These are phyloP conservation scores for Calonectria pauciramosa DNA, from an alignment of 2,329 filamentous ascomycete species.

Conservation along the genomic window DNA sequence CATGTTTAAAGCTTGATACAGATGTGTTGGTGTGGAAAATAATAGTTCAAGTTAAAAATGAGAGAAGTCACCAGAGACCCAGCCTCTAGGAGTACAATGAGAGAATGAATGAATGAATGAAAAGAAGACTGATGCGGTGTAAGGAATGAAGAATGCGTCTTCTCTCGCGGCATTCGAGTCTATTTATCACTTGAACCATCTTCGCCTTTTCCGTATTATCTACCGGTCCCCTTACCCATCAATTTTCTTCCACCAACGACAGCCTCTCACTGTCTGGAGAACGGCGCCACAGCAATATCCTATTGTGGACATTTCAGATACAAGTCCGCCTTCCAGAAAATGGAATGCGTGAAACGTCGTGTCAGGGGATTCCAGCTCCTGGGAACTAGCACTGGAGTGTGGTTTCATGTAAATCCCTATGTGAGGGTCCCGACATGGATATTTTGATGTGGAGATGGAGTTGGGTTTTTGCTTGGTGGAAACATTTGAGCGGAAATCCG, in stretches of 20 bases:
- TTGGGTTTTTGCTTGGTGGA: not conserved
- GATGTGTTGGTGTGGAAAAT: not conserved
- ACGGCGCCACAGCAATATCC: not conserved
- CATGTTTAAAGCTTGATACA: not conserved
- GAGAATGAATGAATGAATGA: slow-evolving; percentile 1
- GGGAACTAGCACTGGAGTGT: no score
- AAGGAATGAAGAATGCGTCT: not conserved
- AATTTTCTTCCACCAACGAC: slow-evolving; percentile 7
- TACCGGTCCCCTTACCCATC: not conserved
- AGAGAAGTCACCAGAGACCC: not conserved
- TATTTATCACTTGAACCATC: not conserved
- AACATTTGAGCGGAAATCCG: not conserved
- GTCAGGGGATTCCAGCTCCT: not conserved
- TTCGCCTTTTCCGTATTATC: not conserved
- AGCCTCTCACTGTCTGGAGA: not conserved
- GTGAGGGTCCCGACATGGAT: not conserved
- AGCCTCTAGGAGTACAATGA: not conserved
- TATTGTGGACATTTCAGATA: not conserved
- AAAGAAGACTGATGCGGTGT: not conserved
- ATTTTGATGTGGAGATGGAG: not conserved
- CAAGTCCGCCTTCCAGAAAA: not conserved
- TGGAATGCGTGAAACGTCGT: not conserved
- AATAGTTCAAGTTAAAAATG: not conserved
- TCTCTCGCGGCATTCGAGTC: not conserved
- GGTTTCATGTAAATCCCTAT: not conserved